Evolutionary conservation across 1,284 basidiomycete species (phyloP).

Genomic region (Sanghuangporus sanghuang): DNA sequence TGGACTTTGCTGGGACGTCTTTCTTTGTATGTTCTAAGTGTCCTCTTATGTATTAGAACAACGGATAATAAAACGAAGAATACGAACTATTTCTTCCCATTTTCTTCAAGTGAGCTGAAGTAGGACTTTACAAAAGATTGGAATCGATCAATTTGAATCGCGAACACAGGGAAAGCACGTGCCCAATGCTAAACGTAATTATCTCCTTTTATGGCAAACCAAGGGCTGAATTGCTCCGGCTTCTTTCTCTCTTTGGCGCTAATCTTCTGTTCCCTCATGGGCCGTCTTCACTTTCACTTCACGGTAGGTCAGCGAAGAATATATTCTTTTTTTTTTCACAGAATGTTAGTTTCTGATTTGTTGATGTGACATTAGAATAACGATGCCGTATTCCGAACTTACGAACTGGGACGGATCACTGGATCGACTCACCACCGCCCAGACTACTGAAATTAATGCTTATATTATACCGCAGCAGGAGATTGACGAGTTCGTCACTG

Average conservation of each 20-base stretch:
- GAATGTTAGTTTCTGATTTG: not conserved
- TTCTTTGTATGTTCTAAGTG: constrained; percentile 35
- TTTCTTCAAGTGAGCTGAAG: constrained; percentile 9
- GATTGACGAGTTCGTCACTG: not conserved
- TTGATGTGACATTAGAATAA: not conserved
- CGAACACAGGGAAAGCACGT: not conserved
- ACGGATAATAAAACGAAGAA: not conserved
- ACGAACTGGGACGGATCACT: constrained; percentile 16
- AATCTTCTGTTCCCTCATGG: not conserved
- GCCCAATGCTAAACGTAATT: not conserved
- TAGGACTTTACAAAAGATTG: not conserved
- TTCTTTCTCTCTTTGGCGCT: not conserved
- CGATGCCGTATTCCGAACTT: constrained; percentile 14
- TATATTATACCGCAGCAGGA: not conserved
- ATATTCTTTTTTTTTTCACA: not conserved
- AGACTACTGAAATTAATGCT: not conserved
- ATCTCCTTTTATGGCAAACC: not conserved
- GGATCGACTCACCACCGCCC: not conserved
- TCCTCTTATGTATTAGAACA: not conserved
- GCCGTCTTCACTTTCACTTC: not conserved
- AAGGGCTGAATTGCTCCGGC: not conserved
- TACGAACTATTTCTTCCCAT: constrained; percentile 58
- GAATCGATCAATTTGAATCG: not conserved
- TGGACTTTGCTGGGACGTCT: constrained; percentile 51
- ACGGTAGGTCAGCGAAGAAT: not conserved